Evolutionary conservation across 2,329 filamentous ascomycete species (phyloP), one percentile per base, ranked within the genome.

Genomic region (Cyphellophora attinorum): DNA sequence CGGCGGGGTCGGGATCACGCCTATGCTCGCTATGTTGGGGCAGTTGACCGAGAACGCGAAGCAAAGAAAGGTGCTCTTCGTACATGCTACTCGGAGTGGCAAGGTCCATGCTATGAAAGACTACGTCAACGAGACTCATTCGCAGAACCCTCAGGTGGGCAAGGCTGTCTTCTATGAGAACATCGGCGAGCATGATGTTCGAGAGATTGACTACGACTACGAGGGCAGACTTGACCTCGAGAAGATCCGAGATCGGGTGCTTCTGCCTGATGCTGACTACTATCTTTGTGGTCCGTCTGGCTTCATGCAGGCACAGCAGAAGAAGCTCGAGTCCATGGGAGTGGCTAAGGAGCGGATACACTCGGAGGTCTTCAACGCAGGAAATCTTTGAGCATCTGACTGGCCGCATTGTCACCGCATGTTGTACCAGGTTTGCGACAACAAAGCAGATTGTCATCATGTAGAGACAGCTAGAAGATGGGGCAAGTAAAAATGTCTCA

Each of bases 211-310:
- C 45, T 83, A 78, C 53, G 59, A 79, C 38, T 64, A 74, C 46
- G 57, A 60, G 6, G 74, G 79, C 3, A 65, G 73, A 5, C 57
- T 83, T 11, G 65, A 76, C 38, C 53, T 86, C n/a, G 56, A 61
- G 19, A 66, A 63, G 35, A 52, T 84, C 23, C 66, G 72, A 42
- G 53, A 57, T 15, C 60, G 70, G 6, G 50, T 58, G 1, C 62
- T 72, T 29, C 58, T 88, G n/a, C 32, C 56, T 1, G 58, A 58
- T 28, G 66, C 82, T 0, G 64, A 76, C 49, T 88, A 85, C 55
- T 86, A 73, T 47, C 60, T 84, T 34, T 88, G 83, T 50, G 83
- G 82, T 0, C 81, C 82, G 0, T 65, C 68, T 40, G 52, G 55
- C 5, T 88, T 85, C 63, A 88, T 88, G 83, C 40, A 50, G 13